Base-by-base conservation (phyloP, 2,329 filamentous ascomycete genomes). In the Moelleriella libera region DNA sequence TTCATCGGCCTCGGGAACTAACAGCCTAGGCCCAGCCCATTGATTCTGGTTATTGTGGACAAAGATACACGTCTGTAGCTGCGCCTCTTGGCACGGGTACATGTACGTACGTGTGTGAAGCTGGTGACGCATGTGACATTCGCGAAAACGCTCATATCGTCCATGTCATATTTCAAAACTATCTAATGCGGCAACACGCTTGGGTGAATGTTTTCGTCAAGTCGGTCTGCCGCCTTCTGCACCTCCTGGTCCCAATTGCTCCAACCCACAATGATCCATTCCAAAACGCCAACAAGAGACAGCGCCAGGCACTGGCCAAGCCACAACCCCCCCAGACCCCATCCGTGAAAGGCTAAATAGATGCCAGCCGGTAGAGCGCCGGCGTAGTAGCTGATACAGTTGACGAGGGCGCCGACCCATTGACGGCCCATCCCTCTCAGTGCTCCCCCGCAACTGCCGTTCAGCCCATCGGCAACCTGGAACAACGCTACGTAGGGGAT, bases 401-500 rank as follows among this genome's bases (percentile, higher is more conserved):
- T 94, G 47, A 94, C 86, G 1, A 80, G 67, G 1, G 87, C 88
- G 11, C 88, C 88, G 45, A 94, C 75, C 71, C 89, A 88, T 63
- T 94, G 88, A 47, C 85, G 69, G 2, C 88, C 88, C 85, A 90
- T 92, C 0, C 88, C 88, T 53, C 88, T 68, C 11, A 94, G 66
- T 21, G 80, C 79, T 1, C 88, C 88, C 1, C 88, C 88, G 58
- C 88, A 94, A 50, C 80, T 85, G 1, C 88, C 87, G 57, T 92
- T 92, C 34, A 94, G 66, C 0, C 88, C 88, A 60, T 94, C 88
- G 0, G 88, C 87, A 50, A 94, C 89, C 67, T 94, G 88, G 64
- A 94, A 94, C 2, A 94, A 69, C 1, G 88, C 88, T 1, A 94
- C 88, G 56, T 82, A 90, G 0, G 88, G 88, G 70, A 94, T 81